These are phyloP conservation scores for Alternaria postmessia DNA, from an alignment of 2,329 filamentous ascomycete species.

Conservation along the genomic window DNA sequence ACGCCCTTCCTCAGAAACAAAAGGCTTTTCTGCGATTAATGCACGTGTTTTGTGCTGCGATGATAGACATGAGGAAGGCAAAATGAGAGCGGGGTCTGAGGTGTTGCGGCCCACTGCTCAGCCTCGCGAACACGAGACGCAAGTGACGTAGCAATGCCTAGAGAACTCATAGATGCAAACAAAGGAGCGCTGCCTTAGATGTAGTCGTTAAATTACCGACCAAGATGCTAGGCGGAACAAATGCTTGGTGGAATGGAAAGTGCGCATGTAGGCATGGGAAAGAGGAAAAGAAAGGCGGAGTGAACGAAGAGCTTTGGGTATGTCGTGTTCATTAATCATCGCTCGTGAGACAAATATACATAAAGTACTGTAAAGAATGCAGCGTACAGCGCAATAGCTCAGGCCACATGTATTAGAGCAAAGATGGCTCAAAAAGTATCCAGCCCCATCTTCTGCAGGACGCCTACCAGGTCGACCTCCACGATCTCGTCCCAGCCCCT, in stretches of 20 bases:
- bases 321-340: not conserved
- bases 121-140: too few relatives aligned
- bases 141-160: too few relatives aligned
- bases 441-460: constrained; percentile 38
- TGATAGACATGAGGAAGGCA: too few relatives aligned
- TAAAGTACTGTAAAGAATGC: not conserved
- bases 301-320: not conserved
- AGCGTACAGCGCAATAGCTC: not conserved
- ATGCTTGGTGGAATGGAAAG: not conserved
- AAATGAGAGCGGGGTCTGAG: too few relatives aligned
- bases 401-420: not conserved
- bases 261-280: not conserved
- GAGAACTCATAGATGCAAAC: too few relatives aligned
- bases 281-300: not conserved
- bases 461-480: constrained; percentile 38
- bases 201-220: too few relatives aligned
- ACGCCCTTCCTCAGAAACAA: too few relatives aligned
- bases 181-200: too few relatives aligned
- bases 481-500: constrained; percentile 66
- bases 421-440: not conserved
- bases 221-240: too few relatives aligned
- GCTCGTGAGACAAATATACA: not conserved
- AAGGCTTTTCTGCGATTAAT: too few relatives aligned
- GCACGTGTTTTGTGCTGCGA: too few relatives aligned
- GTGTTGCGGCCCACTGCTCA: too few relatives aligned